Conservation (phyloP, 768 basidiomycete species). For the Auricularia sp. region DNA sequence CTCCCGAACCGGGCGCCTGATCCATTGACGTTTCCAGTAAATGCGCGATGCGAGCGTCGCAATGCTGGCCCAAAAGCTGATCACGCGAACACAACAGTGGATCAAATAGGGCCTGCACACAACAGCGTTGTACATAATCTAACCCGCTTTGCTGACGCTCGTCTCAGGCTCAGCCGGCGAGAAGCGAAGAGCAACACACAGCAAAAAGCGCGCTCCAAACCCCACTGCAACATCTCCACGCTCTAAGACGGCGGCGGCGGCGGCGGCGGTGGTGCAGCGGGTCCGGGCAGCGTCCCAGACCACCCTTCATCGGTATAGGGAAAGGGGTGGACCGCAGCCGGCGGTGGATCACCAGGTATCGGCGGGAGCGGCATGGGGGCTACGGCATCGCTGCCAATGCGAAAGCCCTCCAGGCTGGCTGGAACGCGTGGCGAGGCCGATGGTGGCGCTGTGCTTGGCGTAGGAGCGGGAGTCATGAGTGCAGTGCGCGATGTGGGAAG, state of each 20-base stretch:
- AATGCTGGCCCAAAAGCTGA: no score
- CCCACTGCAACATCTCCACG: neutral
- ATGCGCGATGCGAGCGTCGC: no score
- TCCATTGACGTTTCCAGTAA: no score
- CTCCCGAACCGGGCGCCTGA: no score
- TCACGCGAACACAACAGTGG: no score
- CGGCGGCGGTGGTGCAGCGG: neutral
- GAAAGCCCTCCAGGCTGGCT: neutral
- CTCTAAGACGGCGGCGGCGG: neutral
- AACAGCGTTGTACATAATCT: no score
- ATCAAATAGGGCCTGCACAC: no score
- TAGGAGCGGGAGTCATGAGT: neutral
- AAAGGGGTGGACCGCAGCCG: neutral
- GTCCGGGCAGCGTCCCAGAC: neutral
- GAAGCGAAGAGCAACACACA: no score
- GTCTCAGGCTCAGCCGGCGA: no score
- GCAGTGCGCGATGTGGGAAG: neutral
- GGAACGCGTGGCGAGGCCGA: neutral
- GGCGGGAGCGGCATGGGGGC: neutral
- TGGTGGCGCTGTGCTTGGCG: neutral
- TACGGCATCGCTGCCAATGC: neutral
- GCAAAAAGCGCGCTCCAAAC: no score
- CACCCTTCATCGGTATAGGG: neutral
- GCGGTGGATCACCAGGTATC: neutral
- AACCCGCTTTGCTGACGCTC: no score